Base-by-base conservation (phyloP, 495 filamentous ascomycete species). In the Haplographium delicatum region DNA sequence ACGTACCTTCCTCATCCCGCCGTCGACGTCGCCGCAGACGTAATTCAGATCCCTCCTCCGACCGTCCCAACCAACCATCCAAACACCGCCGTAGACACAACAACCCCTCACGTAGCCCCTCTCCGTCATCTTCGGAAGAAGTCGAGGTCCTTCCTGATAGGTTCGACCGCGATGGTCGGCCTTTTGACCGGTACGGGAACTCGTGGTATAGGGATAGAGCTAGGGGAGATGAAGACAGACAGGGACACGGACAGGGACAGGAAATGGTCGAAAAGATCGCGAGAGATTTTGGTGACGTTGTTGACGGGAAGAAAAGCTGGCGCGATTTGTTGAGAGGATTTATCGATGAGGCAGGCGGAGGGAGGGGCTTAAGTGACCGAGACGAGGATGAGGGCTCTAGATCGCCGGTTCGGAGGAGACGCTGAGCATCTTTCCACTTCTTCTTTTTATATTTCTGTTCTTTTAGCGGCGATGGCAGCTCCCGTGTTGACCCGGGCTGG, bases 161-260 rank as follows among this genome's bases (percentile, higher is more conserved):
- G 0, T 88, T 89, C 53, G 83, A 88, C 52, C 55, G 65, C 5
- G 66, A 82, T 3, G 84, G 85, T 1, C 68, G 70, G 18, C 78
- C 73, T 1, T 45, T 78, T 5, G 63, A 68, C 24, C 19, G 33
- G 38, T 27, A 44, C 35, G 50, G 50, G 20, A 45, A 25, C 23
- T n/a, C 33, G 9, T 48, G 38, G 2, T 18, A 15, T 5, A 47
- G 25, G 22, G 45, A 26, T 47, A 19, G 34, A 25, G 42, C 31
- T 38, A 27, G 11, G 23, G 50, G 41, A 49, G 35, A 4, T 19
- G 35, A n/a, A n/a, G n/a, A n/a, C n/a, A n/a, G 35, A 20, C 1
- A 4, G 4, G 58, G 31, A 35, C 46, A 18, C 13, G 30, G 49
- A 28, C 47, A 45, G n/a, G 25, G 31, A 48, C 30, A 41, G 13